A percentile compares a stretch with the other conserved stretches of the same genome.
These are phyloP conservation scores for Salvia splendens DNA, from an alignment of 257 asterid genomes.

Conservation along the genomic window DNA sequence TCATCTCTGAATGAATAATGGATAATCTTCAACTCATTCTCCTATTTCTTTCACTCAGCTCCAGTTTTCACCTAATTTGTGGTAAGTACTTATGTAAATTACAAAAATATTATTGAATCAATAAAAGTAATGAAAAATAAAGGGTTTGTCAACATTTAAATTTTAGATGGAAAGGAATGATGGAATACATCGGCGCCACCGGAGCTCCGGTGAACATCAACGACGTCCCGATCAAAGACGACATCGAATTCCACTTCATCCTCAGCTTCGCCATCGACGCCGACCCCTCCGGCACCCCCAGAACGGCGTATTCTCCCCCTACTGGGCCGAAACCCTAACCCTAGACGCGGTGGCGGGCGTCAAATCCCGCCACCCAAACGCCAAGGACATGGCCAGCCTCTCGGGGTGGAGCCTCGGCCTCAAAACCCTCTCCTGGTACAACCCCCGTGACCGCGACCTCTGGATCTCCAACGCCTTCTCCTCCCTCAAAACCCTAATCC, in stretches of 20 bases:
- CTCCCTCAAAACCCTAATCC: constrained; percentile 51
- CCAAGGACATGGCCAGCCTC: constrained; percentile 72
- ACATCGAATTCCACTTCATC: constrained; percentile 63
- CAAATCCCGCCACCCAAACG: constrained; percentile 57
- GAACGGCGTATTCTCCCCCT: constrained; percentile 64
- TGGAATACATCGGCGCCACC: constrained; percentile 86
- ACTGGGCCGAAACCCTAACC: constrained; percentile 59
- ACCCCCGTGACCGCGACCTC: constrained; percentile 38
- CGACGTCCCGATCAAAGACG: constrained; percentile 49
- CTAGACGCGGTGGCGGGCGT: constrained; percentile 49
- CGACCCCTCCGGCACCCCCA: constrained; percentile 53
- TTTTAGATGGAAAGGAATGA: constrained; percentile 66
- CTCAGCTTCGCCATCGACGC: constrained; percentile 77
- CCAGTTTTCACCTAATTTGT: neutral
- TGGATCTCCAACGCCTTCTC: constrained; percentile 68
- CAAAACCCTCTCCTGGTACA: constrained; percentile 56
- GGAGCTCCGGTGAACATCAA: constrained; percentile 47
- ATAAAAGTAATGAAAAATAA: neutral
- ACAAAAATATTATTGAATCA: too few species aligned
- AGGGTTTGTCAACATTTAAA: neutral
- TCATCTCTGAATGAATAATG: neutral
- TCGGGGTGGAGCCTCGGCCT: constrained; percentile 67
- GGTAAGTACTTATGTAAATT: neutral
- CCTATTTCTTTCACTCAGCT: constrained; percentile 3
- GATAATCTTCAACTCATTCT: neutral